Conservation (phyloP, 257 asterid species). For the Osmanthus fragrans region DNA sequence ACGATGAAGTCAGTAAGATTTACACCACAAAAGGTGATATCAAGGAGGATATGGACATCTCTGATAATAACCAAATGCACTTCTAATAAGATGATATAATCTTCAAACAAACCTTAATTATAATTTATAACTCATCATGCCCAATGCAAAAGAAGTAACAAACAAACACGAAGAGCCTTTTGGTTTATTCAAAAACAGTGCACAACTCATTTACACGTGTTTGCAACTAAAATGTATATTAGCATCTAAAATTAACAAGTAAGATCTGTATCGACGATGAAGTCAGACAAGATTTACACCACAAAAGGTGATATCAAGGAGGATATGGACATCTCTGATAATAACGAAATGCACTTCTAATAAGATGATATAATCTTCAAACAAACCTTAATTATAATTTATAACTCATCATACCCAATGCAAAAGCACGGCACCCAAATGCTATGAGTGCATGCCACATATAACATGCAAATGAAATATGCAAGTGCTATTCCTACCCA, state of each 20-base stretch:
- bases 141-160: not conserved
- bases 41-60: not conserved
- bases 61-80: not conserved
- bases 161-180: not conserved
- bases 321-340: not conserved
- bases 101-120: constrained; percentile 19
- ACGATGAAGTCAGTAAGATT: not conserved
- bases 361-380: constrained; percentile 10
- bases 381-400: constrained; percentile 15
- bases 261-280: not conserved
- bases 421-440: not conserved
- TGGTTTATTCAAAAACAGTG: not conserved
- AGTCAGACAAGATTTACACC: not conserved
- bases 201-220: not conserved
- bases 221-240: not conserved
- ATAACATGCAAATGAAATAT: constrained; percentile 3
- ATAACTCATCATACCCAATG: constrained; percentile 2
- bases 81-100: not conserved
- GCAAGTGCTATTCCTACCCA: not conserved
- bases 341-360: not conserved
- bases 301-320: not conserved
- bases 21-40: not conserved
- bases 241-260: not conserved
- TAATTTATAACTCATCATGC: constrained; percentile 1
- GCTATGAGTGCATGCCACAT: not conserved